phyloP scores from a whole-genome alignment of 129 eudicot species.

The Artemisia argyi region DNA sequence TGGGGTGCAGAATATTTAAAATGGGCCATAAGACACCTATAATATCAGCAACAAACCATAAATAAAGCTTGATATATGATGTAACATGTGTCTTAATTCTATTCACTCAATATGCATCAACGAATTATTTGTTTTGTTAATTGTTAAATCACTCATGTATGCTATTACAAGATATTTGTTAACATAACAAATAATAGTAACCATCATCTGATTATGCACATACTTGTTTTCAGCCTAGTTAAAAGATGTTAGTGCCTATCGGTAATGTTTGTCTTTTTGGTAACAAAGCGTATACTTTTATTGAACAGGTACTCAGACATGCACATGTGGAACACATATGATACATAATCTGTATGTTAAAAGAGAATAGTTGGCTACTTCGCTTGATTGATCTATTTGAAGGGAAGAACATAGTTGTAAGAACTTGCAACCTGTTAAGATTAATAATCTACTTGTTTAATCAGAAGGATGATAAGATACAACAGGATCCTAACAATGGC shows the following conservation, averaged over 20 bases:
- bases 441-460: neutral
- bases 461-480: neutral
- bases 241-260: neutral
- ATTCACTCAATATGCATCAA: slow-evolving; percentile 18
- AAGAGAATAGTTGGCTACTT: neutral
- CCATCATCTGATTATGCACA: neutral
- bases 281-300: neutral
- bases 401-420: neutral
- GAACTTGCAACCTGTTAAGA: neutral
- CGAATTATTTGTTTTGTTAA: slow-evolving; percentile 12
- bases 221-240: neutral
- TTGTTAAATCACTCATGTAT: neutral
- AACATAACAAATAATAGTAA: neutral
- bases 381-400: neutral
- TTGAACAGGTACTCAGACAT: neutral
- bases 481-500: neutral
- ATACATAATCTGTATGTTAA: neutral
- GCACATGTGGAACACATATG: neutral
- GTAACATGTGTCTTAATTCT: slow-evolving; percentile 35
- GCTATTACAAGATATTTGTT: neutral
- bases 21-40: slow-evolving; percentile 38
- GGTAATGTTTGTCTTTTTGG: neutral
- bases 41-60: slow-evolving; percentile 29
- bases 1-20: slow-evolving; percentile 18
- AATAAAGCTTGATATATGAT: slow-evolving; percentile 28